phyloP scores from a whole-genome alignment of 2,329 filamentous ascomycete genomes.

The Colletotrichum eleusines region DNA sequence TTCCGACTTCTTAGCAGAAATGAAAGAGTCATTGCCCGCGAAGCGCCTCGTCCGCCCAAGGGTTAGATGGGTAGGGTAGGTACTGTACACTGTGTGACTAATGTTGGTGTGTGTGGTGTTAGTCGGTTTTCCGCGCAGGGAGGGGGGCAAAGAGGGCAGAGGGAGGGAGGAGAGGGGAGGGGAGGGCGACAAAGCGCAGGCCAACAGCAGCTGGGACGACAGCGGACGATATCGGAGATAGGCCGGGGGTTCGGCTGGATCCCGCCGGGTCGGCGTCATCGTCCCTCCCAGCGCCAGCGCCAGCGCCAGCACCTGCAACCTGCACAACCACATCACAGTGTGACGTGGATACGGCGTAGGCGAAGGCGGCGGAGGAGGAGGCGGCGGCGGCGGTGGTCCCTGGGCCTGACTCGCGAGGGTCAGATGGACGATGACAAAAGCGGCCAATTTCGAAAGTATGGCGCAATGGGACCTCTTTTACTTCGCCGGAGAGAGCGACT shows the following conservation, averaged over 20 bases:
- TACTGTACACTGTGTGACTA: background rate
- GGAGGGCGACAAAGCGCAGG: constrained; percentile 7
- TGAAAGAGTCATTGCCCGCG: background rate
- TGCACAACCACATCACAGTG: background rate
- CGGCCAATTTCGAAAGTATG: constrained; percentile 32
- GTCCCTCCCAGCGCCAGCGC: constrained; percentile 13
- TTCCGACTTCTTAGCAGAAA: constrained; percentile 11
- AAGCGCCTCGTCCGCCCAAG: too few relatives aligned
- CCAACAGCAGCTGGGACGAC: background rate
- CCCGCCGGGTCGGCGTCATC: constrained; percentile 26
- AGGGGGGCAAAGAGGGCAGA: background rate
- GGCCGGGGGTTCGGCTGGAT: constrained; percentile 27
- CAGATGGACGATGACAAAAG: constrained; percentile 32
- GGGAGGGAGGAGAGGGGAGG: constrained; percentile 2
- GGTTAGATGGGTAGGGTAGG: background rate
- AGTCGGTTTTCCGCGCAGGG: background rate
- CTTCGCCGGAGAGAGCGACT: background rate
- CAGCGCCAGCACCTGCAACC: background rate
- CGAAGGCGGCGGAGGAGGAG: constrained; percentile 14
- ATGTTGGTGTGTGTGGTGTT: background rate
- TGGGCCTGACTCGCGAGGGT: constrained; percentile 30
- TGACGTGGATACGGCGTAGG: constrained; percentile 21
- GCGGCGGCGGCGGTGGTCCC: background rate
- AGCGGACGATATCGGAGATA: constrained; percentile 44
- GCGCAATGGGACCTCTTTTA: constrained; percentile 12